Conservation (phyloP, 1,139 yeast species). For the Torulaspora globosa region DNA sequence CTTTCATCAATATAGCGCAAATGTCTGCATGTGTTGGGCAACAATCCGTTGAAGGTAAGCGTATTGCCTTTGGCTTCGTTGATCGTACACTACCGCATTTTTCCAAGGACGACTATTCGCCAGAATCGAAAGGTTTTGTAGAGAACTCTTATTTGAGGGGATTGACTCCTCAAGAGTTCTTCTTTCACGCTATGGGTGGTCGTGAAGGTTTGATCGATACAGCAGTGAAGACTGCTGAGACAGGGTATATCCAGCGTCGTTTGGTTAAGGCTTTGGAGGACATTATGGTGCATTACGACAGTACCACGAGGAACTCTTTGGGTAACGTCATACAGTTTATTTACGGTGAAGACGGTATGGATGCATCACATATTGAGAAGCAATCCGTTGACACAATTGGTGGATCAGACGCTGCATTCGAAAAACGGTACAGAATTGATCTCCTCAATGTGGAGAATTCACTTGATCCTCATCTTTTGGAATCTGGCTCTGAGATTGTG, state of each 20-base stretch:
- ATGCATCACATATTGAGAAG: constrained; percentile 95
- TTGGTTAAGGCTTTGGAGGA: constrained; percentile 97
- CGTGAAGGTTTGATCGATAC: constrained; percentile 99
- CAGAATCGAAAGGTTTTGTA: constrained; percentile 96
- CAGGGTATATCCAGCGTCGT: constrained; percentile 99
- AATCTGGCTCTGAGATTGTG: constrained; percentile 83
- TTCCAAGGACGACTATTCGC: constrained; percentile 96
- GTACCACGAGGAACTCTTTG: constrained; percentile 94
- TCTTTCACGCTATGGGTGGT: constrained; percentile 99
- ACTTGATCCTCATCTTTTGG: constrained; percentile 68
- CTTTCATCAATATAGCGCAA: constrained; percentile 96
- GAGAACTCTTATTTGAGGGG: constrained; percentile 97
- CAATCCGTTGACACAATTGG: constrained; percentile 97
- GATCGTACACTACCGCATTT: constrained; percentile 97
- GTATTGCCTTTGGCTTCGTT: constrained; percentile 95
- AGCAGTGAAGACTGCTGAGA: constrained; percentile 97
- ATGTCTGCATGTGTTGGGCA: constrained; percentile 99
- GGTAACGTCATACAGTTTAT: constrained; percentile 95
- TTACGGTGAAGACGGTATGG: constrained; percentile 99
- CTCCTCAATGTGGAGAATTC: constrained; percentile 66
- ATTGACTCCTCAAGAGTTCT: constrained; percentile 96
- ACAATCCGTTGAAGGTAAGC: constrained; percentile 98
- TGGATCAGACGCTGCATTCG: constrained; percentile 81
- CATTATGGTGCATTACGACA: constrained; percentile 98
- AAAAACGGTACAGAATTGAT: constrained; percentile 80